phyloP scores from a whole-genome alignment of 1,139 yeast species.

The Entelexis sorbosivorans region DNA sequence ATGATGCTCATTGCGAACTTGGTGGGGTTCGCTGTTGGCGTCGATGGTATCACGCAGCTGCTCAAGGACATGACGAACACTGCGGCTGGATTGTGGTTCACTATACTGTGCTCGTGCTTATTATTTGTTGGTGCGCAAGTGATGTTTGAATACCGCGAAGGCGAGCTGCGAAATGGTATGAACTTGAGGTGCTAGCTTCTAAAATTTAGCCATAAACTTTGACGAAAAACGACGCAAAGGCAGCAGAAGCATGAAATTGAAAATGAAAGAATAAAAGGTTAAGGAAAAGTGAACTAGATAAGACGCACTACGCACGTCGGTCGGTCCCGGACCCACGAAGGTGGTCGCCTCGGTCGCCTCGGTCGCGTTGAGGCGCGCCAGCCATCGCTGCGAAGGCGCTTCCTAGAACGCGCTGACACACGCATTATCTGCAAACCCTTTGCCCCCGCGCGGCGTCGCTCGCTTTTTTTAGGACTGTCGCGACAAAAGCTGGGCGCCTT shows the following conservation, averaged over 20 bases:
- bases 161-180: constrained; percentile 73
- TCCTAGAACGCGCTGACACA: not conserved
- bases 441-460: not conserved
- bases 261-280: too few species aligned
- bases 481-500: not conserved
- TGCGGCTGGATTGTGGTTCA: constrained; percentile 52
- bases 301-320: too few species aligned
- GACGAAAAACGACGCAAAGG: too few species aligned
- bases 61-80: constrained; percentile 65
- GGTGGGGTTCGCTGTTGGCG: constrained; percentile 87
- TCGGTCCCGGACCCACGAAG: too few species aligned
- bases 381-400: too few species aligned
- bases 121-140: constrained; percentile 80
- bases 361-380: too few species aligned
- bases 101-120: constrained; percentile 49
- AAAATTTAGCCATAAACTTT: too few species aligned
- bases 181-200: constrained; percentile 55
- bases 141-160: constrained; percentile 87
- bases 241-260: too few species aligned
- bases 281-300: too few species aligned
- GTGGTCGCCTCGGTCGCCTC: too few species aligned
- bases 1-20: constrained; percentile 96
- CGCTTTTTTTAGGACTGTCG: not conserved
- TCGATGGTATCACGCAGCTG: constrained; percentile 65
- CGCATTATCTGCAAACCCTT: not conserved